Evolutionary conservation across 108 stramenopile genomes (phyloP).

Genomic region (Aurantiochytrium sp.): DNA sequence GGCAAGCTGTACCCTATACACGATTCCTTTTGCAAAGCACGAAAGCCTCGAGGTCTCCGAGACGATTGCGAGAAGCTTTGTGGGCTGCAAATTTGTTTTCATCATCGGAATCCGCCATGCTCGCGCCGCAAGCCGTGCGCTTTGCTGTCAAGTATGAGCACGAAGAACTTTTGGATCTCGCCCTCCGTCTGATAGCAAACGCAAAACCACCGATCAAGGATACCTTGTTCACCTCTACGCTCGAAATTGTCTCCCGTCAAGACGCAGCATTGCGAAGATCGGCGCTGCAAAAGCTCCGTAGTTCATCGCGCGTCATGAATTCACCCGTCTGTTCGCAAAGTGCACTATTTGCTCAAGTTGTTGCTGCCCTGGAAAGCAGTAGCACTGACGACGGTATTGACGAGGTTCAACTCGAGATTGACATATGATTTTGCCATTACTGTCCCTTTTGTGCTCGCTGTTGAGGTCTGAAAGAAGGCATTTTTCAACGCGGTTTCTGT

Average conservation of each 20-base stretch:
- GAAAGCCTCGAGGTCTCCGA: background rate
- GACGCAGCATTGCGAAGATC: too few species aligned
- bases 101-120: background rate
- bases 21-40: background rate
- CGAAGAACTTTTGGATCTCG: background rate
- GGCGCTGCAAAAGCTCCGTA: too few species aligned
- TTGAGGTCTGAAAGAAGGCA: too few species aligned
- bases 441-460: too few species aligned
- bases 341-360: too few species aligned
- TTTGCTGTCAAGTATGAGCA: background rate
- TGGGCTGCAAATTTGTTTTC: background rate
- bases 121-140: background rate
- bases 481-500: too few species aligned
- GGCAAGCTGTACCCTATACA: background rate
- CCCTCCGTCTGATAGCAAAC: background rate
- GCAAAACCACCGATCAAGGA: background rate
- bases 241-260: background rate
- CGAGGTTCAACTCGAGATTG: too few species aligned
- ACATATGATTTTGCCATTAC: too few species aligned
- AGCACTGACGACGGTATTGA: too few species aligned
- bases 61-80: background rate
- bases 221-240: background rate
- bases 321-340: too few species aligned
- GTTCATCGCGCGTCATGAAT: too few species aligned
- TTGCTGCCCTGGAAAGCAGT: too few species aligned